Evolutionary conservation across 73 alveolate genomes (phyloP).

Genomic region (Symbiodinium natans): DNA sequence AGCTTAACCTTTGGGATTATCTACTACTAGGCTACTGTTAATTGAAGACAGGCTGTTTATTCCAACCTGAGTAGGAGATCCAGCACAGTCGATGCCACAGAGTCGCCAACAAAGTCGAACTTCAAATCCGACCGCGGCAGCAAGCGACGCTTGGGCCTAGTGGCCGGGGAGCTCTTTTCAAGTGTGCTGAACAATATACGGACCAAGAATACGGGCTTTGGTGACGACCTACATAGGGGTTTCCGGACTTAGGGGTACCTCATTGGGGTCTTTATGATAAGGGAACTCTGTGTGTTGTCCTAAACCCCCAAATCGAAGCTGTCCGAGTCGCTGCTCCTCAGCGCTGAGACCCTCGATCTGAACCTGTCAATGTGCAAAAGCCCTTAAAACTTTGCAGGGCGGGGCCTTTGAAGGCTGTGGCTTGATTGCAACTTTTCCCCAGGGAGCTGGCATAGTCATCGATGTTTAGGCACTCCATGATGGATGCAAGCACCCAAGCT

Average conservation of each 20-base stretch:
- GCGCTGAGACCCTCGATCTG: background rate
- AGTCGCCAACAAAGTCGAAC: slow-evolving; percentile 61
- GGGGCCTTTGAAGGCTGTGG: background rate
- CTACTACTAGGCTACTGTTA: background rate
- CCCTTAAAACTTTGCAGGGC: background rate
- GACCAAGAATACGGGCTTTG: no score
- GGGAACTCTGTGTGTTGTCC: no score
- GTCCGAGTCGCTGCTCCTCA: background rate
- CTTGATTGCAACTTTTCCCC: background rate
- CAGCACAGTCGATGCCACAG: slow-evolving; percentile 74
- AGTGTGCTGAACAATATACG: no score
- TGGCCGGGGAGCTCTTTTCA: background rate
- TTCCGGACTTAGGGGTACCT: background rate
- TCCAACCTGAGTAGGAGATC: slow-evolving; percentile 51
- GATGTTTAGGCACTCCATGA: slow-evolving; percentile 55
- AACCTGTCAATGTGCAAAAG: background rate
- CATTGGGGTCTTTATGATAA: background rate
- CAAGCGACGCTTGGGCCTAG: slow-evolving; percentile 82
- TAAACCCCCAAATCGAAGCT: no score
- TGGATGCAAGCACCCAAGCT: slow-evolving; percentile 78
- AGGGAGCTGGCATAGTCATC: slow-evolving; percentile 47
- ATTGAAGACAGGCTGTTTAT: background rate
- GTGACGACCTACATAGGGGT: no score
- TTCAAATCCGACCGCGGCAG: slow-evolving; percentile 83
- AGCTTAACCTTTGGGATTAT: background rate